Evolutionary conservation across 2,329 filamentous ascomycete genomes (phyloP), one percentile per base, ranked within the genome.

Genomic region (Fusarium nanum): DNA sequence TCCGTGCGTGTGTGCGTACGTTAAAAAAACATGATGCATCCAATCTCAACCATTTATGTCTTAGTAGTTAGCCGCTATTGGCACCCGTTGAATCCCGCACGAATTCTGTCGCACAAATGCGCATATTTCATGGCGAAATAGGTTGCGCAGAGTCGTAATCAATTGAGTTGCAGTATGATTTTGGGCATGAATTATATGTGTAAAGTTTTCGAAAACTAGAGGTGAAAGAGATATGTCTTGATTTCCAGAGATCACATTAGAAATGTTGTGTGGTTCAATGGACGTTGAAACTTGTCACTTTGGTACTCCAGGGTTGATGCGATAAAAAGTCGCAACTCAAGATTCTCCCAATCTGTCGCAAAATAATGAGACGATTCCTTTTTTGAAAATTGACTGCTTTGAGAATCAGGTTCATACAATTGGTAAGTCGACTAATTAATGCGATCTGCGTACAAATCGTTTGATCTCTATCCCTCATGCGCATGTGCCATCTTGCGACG

Each of bases 81-180:
- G 50, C 63, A 72, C 59, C 66, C 63, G 59, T 65, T 72, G 68
- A 56, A 63, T 73, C 58, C 70, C 71, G 59, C 60, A 54, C 60
- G 37, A 58, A 60, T 66, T 50, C 58, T 55, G 66, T 68, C 63
- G 66, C 72, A 73, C 61, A 68, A 60, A 62, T 64, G 46, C 58
- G 59, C 55, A 60, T 60, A 59, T 46, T 30, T 65, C 57, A 57
- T 57, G 62, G 54, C 53, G 54, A 72, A 70, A 72, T 58, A 23
- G 44, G 44, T 59, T 52, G 66, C 46, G 50, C 62, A 45, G 44
- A 64, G 52, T 14, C 22, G 27, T 37, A 47, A 46, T 60, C 27
- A n/a, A 67, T 32, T n/a, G 47, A 32, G 32, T 55, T 22, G 20
- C 34, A 32, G 27, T 23, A 13, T 37, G 12, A 28, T 22, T 28